Percentiles rank a stretch among this genome's conserved stretches.
These are phyloP conservation scores for Leccinum subspadiceum DNA, from an alignment of 1,284 basidiomycete genomes.

Conservation along the genomic window DNA sequence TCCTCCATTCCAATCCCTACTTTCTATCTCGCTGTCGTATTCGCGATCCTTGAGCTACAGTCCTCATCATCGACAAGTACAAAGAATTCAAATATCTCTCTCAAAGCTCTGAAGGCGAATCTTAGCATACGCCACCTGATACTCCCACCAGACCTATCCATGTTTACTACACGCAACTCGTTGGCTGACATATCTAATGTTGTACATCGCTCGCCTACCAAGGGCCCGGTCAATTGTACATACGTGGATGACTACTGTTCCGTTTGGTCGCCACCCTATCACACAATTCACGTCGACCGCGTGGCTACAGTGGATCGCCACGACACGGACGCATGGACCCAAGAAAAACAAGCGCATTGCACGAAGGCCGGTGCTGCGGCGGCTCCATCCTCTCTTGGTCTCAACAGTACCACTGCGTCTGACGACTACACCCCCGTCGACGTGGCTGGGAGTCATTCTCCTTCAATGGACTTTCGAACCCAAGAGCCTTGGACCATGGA, in stretches of 20 bases:
- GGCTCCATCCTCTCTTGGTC: slow-evolving; percentile 12
- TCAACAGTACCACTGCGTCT: slow-evolving; percentile 1
- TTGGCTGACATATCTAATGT: slow-evolving; percentile 12
- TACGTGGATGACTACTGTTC: slow-evolving; percentile 3
- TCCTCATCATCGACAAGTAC: not conserved
- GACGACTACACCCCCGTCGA: slow-evolving; percentile 2
- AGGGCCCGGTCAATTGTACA: not conserved
- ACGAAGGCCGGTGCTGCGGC: slow-evolving; percentile 9
- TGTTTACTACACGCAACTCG: slow-evolving; percentile 1
- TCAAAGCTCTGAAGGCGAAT: not conserved
- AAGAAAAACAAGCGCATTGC: slow-evolving; percentile 12
- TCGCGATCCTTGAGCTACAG: slow-evolving; percentile 8
- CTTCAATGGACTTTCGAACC: slow-evolving; percentile 11
- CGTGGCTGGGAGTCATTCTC: slow-evolving; percentile 2
- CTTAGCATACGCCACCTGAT: slow-evolving; percentile 1
- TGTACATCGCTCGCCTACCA: not conserved
- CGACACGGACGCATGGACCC: slow-evolving; percentile 29
- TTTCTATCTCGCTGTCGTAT: not conserved
- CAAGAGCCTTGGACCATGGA: not conserved
- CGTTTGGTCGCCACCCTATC: slow-evolving; percentile 10
- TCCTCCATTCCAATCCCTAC: not conserved
- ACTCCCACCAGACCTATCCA: not conserved
- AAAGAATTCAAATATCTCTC: slow-evolving; percentile 1
- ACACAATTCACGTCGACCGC: slow-evolving; percentile 16
- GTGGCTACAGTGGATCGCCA: slow-evolving; percentile 26